These are phyloP conservation scores for Quercus berberidifolia DNA, from an alignment of 306 rosid species.

Conservation along the genomic window DNA sequence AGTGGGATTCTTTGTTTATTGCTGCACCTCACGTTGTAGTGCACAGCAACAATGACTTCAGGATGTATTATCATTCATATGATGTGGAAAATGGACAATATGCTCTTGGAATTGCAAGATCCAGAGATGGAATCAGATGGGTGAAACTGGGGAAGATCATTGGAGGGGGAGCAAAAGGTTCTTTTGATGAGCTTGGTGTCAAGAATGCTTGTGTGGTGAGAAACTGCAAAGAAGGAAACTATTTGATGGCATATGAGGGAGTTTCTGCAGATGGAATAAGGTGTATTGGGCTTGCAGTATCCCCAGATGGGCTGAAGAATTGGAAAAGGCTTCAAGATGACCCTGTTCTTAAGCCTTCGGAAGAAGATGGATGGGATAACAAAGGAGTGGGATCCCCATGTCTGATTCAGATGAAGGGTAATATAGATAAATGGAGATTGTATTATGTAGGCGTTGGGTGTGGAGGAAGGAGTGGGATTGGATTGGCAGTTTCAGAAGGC, in stretches of 20 bases:
- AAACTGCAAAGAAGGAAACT: slow-evolving; percentile 11
- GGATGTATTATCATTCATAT: slow-evolving; percentile 10
- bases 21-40: slow-evolving; percentile 11
- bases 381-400: slow-evolving; percentile 25
- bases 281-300: slow-evolving; percentile 18
- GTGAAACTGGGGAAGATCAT: background rate
- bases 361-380: slow-evolving; percentile 22
- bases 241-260: slow-evolving; percentile 22
- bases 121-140: slow-evolving; percentile 9
- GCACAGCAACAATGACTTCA: slow-evolving; percentile 5
- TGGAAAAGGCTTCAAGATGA: slow-evolving; percentile 8
- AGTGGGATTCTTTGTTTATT: slow-evolving; percentile 20
- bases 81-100: background rate
- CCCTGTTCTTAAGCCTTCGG: background rate
- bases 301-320: slow-evolving; percentile 14
- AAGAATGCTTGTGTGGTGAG: slow-evolving; percentile 21
- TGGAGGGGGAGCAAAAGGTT: background rate
- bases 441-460: slow-evolving; percentile 21
- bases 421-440: slow-evolving; percentile 15
- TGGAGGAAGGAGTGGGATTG: slow-evolving; percentile 24
- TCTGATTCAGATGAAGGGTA: slow-evolving; percentile 16
- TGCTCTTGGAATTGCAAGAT: slow-evolving; percentile 5
- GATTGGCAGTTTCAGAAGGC: slow-evolving; percentile 29
- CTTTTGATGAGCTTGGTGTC: slow-evolving; percentile 21
- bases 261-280: slow-evolving; percentile 1